Evolutionary conservation across 148 eudicot species (phyloP).

Genomic region (Nepenthes mirabilis): DNA sequence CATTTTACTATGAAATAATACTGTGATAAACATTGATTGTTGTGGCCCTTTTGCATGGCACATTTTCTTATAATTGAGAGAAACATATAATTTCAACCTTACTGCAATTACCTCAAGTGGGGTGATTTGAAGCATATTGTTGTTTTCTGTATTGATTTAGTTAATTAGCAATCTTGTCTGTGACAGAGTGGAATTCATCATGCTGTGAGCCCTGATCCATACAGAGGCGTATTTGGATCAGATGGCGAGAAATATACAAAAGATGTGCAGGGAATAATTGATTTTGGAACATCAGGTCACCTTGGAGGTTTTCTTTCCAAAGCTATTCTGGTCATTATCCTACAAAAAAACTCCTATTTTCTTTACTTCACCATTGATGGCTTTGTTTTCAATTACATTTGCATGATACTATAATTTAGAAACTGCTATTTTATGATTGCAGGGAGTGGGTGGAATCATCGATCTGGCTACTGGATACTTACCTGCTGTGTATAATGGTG

Average conservation of each 20-base stretch:
- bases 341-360: not conserved
- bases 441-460: constrained; percentile 98
- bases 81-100: too few species aligned
- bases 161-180: constrained; percentile 4
- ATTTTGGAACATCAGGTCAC: constrained; percentile 77
- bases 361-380: not conserved
- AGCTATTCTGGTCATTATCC: constrained; percentile 59
- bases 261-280: constrained; percentile 76
- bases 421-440: constrained; percentile 1
- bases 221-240: constrained; percentile 89
- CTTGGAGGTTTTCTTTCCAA: constrained; percentile 80
- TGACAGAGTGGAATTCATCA: constrained; percentile 91
- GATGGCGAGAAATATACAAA: constrained; percentile 79
- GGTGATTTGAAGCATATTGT: not conserved
- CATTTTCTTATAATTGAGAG: too few species aligned
- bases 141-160: not conserved
- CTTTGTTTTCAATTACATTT: not conserved
- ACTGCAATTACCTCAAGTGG: not conserved
- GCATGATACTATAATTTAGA: not conserved
- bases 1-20: too few species aligned
- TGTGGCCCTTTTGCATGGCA: too few species aligned
- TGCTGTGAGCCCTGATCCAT: constrained; percentile 87
- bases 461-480: constrained; percentile 92
- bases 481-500: constrained; percentile 48
- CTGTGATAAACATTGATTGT: too few species aligned